phyloP scores from a whole-genome alignment of 2,329 filamentous ascomycete genomes.

The Clonostachys rhizophaga region DNA sequence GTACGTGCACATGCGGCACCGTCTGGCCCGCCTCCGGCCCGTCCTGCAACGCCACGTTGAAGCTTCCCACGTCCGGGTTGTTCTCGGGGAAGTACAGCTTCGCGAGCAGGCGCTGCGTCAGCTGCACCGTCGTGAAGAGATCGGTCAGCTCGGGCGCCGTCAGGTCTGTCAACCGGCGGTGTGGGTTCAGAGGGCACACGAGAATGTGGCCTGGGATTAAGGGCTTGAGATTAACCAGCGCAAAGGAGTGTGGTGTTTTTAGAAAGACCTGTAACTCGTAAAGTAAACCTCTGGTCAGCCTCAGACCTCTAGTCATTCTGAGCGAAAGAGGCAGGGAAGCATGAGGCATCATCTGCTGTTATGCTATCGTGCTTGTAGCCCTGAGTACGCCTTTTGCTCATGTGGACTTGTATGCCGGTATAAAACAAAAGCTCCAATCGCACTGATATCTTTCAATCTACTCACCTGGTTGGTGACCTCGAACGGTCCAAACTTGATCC shows the following conservation, averaged over 20 bases:
- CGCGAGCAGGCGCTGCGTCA: slow-evolving; percentile 72
- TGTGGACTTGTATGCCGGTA: neutral
- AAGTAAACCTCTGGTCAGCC: too few relatives aligned
- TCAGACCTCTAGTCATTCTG: too few relatives aligned
- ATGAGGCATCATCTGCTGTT: too few relatives aligned
- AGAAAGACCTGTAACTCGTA: slow-evolving; percentile 69
- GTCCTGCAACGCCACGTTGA: slow-evolving; percentile 96
- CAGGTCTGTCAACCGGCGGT: slow-evolving; percentile 73
- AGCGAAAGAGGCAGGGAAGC: too few relatives aligned
- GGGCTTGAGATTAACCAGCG: slow-evolving; percentile 92
- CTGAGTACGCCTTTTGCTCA: too few relatives aligned
- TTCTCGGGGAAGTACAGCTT: slow-evolving; percentile 51
- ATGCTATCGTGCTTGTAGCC: too few relatives aligned
- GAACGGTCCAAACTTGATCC: slow-evolving; percentile 69
- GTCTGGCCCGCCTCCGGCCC: slow-evolving; percentile 88
- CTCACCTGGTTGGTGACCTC: slow-evolving; percentile 70
- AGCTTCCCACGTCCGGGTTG: slow-evolving; percentile 56
- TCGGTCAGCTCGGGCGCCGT: slow-evolving; percentile 67
- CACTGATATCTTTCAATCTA: neutral
- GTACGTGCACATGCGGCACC: slow-evolving; percentile 88
- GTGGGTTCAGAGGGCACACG: slow-evolving; percentile 68
- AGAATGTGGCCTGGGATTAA: slow-evolving; percentile 91
- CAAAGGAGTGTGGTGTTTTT: slow-evolving; percentile 73
- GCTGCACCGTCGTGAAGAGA: slow-evolving; percentile 82
- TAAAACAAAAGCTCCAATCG: neutral